phyloP scores from a whole-genome alignment of 768 basidiomycete genomes.

The Ephemerocybe angulata region DNA sequence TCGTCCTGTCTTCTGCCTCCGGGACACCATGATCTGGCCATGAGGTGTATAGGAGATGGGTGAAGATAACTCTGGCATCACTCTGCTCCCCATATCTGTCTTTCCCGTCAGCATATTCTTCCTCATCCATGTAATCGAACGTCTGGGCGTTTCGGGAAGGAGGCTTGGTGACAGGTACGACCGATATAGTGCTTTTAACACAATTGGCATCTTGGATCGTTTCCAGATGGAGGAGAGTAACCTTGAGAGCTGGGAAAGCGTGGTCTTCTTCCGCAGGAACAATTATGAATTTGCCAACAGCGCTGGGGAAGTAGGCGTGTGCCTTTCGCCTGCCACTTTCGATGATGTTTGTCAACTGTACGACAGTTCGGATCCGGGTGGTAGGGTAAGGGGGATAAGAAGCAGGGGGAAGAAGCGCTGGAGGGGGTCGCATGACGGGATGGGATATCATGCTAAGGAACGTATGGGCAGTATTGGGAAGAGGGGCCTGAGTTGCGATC shows the following conservation, averaged over 20 bases:
- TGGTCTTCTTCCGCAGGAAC: constrained; percentile 44
- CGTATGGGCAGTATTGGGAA: constrained; percentile 64
- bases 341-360: constrained; percentile 75
- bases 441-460: constrained; percentile 71
- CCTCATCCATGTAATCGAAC: constrained; percentile 9
- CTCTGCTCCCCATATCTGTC: constrained; percentile 18
- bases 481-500: constrained; percentile 84
- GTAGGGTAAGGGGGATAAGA: constrained; percentile 14
- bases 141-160: constrained; percentile 1
- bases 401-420: constrained; percentile 1
- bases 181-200: constrained; percentile 55
- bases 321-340: constrained; percentile 74
- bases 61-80: constrained; percentile 47
- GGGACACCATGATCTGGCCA: constrained; percentile 92
- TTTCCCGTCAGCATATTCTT: constrained; percentile 11
- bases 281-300: constrained; percentile 49
- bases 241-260: constrained; percentile 43
- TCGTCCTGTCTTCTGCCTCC: constrained; percentile 50
- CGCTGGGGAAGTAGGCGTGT: constrained; percentile 68
- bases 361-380: constrained; percentile 65
- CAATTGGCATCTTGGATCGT: constrained; percentile 56
- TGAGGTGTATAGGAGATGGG: constrained; percentile 67
- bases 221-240: constrained; percentile 50
- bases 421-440: constrained; percentile 35
- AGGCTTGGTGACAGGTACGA: constrained; percentile 35